Evolutionary conservation across 352 stramenopile species (phyloP).

Genomic region (Phytophthora macrochlamydospora): DNA sequence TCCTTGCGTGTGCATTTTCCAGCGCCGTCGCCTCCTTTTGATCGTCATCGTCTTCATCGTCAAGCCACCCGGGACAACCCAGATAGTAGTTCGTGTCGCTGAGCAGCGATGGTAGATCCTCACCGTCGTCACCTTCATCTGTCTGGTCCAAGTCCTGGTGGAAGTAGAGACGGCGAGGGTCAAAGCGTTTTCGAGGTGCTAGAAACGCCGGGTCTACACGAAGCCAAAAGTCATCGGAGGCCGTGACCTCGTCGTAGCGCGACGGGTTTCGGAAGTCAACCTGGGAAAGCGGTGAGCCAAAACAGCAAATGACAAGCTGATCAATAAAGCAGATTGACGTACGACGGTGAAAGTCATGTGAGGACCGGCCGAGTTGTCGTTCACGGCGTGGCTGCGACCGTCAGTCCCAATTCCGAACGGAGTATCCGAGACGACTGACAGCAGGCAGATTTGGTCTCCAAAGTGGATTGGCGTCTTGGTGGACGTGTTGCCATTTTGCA

Average conservation of each 20-base stretch:
- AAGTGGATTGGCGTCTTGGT: conserved; percentile 57
- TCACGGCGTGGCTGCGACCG: conserved; percentile 33
- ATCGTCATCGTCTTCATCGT: conserved; percentile 22
- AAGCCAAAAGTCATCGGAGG: conserved; percentile 63
- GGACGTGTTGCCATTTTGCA: conserved; percentile 53
- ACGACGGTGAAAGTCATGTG: conserved; percentile 77
- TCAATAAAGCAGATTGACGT: conserved; percentile 7
- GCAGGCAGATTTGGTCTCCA: conserved; percentile 64
- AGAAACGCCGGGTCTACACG: conserved; percentile 37
- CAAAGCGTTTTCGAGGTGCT: conserved; percentile 10
- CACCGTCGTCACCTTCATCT: conserved; percentile 8
- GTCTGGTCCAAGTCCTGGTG: conserved; percentile 9
- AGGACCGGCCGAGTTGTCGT: conserved; percentile 30
- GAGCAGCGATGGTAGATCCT: conserved; percentile 48
- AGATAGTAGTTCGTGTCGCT: conserved; percentile 64
- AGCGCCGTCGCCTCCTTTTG: not conserved
- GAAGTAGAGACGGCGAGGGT: conserved; percentile 4
- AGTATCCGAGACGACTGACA: conserved; percentile 49
- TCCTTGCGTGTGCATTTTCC: not conserved
- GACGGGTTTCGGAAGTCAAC: conserved; percentile 62
- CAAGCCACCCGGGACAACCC: conserved; percentile 53
- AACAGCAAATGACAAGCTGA: not conserved
- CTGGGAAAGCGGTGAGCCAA: conserved; percentile 16
- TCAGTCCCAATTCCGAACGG: conserved; percentile 55
- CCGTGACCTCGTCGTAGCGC: conserved; percentile 42